Conservation (phyloP, 176 grass and related monocot genomes). For the Carex parvula region DNA sequence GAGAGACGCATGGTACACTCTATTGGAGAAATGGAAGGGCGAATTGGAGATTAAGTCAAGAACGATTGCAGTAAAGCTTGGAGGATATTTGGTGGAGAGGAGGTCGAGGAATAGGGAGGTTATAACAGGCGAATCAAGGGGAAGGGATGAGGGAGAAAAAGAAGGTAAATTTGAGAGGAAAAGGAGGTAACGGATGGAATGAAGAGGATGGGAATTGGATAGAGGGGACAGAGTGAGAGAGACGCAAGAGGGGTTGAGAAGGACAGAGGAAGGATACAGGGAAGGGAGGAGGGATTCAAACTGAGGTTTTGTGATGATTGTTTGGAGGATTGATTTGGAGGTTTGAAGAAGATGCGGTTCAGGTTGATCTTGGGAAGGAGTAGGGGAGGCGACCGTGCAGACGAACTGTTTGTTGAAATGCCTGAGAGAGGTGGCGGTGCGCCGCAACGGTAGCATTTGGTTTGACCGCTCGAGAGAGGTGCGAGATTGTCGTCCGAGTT, state of each 20-base stretch:
- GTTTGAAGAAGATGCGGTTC: slow-evolving; percentile 9
- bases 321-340: slow-evolving; percentile 28
- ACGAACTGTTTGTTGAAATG: slow-evolving; percentile 28
- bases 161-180: slow-evolving; percentile 47
- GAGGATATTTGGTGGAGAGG: slow-evolving; percentile 36
- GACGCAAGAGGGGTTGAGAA: background rate
- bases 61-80: slow-evolving; percentile 18
- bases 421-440: slow-evolving; percentile 19
- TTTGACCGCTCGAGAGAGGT: background rate
- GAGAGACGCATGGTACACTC: slow-evolving; percentile 32
- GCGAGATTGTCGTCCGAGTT: background rate
- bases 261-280: slow-evolving; percentile 33
- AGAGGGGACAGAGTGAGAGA: slow-evolving; percentile 14
- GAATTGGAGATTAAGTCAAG: slow-evolving; percentile 33
- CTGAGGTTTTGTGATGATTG: slow-evolving; percentile 26
- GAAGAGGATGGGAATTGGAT: background rate
- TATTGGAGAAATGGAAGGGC: slow-evolving; percentile 37
- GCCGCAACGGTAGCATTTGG: slow-evolving; percentile 4
- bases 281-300: slow-evolving; percentile 35
- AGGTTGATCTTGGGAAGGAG: background rate
- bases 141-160: slow-evolving; percentile 41
- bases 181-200: slow-evolving; percentile 27
- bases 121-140: slow-evolving; percentile 23
- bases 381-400: slow-evolving; percentile 14
- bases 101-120: slow-evolving; percentile 55